A percentile compares a stretch with the other conserved stretches of the same genome.
These are phyloP conservation scores for Gardenia jasminoides DNA, from an alignment of 257 asterid species.

Conservation along the genomic window DNA sequence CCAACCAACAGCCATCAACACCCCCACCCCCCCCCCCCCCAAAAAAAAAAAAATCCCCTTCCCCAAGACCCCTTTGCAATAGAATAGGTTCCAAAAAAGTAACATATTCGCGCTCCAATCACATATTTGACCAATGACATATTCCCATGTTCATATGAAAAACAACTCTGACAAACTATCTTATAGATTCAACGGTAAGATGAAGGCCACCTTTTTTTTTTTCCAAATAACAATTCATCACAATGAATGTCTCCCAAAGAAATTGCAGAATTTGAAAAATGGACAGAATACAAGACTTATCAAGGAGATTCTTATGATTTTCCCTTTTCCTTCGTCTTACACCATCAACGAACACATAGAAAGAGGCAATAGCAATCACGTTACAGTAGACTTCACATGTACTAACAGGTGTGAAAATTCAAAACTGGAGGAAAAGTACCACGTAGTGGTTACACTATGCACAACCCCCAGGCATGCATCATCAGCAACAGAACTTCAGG, in stretches of 20 bases:
- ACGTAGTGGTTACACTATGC: not conserved
- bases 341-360: not conserved
- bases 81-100: too few relatives aligned
- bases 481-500: conserved; percentile 34
- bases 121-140: too few relatives aligned
- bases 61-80: too few relatives aligned
- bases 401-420: not conserved
- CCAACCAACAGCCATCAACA: too few relatives aligned
- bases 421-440: not conserved
- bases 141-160: not conserved
- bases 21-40: too few relatives aligned
- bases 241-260: not conserved
- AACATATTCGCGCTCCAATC: too few relatives aligned
- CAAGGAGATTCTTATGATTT: not conserved
- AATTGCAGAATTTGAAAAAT: not conserved
- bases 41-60: too few relatives aligned
- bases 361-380: not conserved
- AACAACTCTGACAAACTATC: not conserved
- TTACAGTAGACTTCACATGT: not conserved
- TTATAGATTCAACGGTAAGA: not conserved
- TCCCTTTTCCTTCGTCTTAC: not conserved
- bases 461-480: too few relatives aligned
- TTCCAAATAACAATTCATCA: not conserved
- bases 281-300: not conserved
- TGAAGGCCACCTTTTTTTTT: not conserved